Percentiles rank a stretch among this genome's conserved stretches.
phyloP scores from a whole-genome alignment of 2,329 filamentous ascomycete species.

The Xylaria sp. region DNA sequence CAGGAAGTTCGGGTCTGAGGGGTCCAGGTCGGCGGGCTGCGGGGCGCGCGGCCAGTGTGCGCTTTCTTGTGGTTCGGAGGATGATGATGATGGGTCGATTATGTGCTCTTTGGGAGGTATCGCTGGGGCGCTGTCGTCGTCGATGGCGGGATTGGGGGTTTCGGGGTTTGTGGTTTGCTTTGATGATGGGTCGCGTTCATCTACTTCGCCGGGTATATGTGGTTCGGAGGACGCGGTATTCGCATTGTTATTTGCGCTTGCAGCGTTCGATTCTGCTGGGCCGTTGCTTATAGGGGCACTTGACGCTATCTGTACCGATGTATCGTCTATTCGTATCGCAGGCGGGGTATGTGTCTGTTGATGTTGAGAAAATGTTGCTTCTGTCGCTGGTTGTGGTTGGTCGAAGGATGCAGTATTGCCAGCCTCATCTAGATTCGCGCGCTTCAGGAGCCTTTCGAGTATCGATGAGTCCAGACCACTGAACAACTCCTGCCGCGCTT shows the following conservation, averaged over 20 bases:
- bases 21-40: conserved; percentile 78
- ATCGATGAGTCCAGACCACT: conserved; percentile 78
- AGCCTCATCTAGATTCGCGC: conserved; percentile 78
- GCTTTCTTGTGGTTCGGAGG: conserved; percentile 44
- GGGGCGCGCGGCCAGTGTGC: conserved; percentile 71
- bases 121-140: conserved; percentile 32
- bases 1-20: conserved; percentile 84
- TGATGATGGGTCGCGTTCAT: conserved; percentile 15
- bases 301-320: conserved; percentile 26
- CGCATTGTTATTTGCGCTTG: not conserved
- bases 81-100: conserved; percentile 23
- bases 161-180: conserved; percentile 39
- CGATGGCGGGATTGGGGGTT: conserved; percentile 41
- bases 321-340: conserved; percentile 44
- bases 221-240: conserved; percentile 33
- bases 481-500: conserved; percentile 83
- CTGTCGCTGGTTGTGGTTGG: conserved; percentile 33
- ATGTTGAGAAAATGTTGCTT: conserved; percentile 26
- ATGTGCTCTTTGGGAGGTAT: conserved; percentile 38
- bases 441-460: conserved; percentile 78
- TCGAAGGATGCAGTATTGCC: conserved; percentile 59
- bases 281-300: conserved; percentile 7
- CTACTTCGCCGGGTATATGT: conserved; percentile 30
- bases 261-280: not conserved
- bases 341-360: conserved; percentile 31